These are phyloP conservation scores for Mycocalia duriaeana DNA, from an alignment of 1,284 basidiomycete genomes.

Conservation along the genomic window DNA sequence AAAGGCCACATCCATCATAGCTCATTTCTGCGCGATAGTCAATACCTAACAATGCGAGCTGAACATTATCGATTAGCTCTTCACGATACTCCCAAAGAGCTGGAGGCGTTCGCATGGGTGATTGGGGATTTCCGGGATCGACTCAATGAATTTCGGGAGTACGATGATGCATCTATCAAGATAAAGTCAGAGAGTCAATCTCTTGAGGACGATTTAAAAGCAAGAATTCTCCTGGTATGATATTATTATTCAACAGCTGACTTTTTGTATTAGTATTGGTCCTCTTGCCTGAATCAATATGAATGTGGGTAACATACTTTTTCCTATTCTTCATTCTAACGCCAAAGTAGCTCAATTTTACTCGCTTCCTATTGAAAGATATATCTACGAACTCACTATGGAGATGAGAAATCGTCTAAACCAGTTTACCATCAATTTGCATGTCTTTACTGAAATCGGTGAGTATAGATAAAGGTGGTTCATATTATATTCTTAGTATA, in stretches of 20 bases:
- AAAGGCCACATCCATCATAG: conserved; percentile 37
- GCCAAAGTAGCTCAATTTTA: conserved; percentile 54
- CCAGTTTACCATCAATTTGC: conserved; percentile 55
- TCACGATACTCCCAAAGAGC: not conserved
- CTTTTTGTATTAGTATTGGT: conserved; percentile 49
- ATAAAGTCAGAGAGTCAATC: conserved; percentile 23
- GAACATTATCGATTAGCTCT: not conserved
- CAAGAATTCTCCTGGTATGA: conserved; percentile 19
- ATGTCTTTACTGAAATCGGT: conserved; percentile 72
- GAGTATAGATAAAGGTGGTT: conserved; percentile 4
- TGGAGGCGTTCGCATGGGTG: not conserved
- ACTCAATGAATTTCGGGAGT: conserved; percentile 46
- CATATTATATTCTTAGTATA: conserved; percentile 30
- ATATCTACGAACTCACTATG: conserved; percentile 62
- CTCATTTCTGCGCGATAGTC: conserved; percentile 37
- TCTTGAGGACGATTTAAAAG: conserved; percentile 65
- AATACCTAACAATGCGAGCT: conserved; percentile 55
- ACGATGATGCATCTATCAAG: conserved; percentile 59
- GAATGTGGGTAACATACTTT: conserved; percentile 31
- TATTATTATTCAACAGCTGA: conserved; percentile 1
- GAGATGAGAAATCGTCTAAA: conserved; percentile 72
- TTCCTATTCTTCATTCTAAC: not conserved
- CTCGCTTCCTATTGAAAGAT: conserved; percentile 64
- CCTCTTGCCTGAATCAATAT: conserved; percentile 61
- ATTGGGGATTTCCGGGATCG: conserved; percentile 58